A percentile compares a stretch with the other conserved stretches of the same genome.
Evolutionary conservation across 169 alveolate species (phyloP).

Genomic region (Babesia caballi): DNA sequence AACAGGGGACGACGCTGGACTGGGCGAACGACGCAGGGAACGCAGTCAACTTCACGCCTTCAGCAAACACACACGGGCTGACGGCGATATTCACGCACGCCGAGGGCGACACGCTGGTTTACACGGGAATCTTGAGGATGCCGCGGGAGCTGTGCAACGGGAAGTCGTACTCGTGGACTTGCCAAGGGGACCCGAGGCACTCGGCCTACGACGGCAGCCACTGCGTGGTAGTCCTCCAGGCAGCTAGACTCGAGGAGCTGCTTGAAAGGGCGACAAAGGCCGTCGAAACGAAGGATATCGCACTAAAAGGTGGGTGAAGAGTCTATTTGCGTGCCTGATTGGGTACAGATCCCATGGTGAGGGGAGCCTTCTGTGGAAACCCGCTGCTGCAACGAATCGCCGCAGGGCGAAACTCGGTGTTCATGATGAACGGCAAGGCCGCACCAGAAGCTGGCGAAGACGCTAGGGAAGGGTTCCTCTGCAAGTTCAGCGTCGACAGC

Average conservation of each 20-base stretch:
- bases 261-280: conserved; percentile 20
- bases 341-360: background rate
- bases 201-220: conserved; percentile 21
- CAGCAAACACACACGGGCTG: background rate
- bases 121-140: conserved; percentile 36
- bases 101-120: background rate
- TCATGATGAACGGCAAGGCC: conserved; percentile 28
- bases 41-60: conserved; percentile 10
- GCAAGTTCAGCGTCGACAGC: conserved; percentile 23
- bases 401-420: conserved; percentile 20
- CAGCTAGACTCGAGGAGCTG: conserved; percentile 10
- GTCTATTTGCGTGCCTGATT: background rate
- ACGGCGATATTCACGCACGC: conserved; percentile 1
- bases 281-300: background rate
- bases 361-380: conserved; percentile 62
- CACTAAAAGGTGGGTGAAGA: conserved; percentile 17
- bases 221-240: conserved; percentile 37
- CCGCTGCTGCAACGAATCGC: conserved; percentile 54
- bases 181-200: conserved; percentile 28
- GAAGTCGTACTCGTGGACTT: conserved; percentile 50
- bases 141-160: conserved; percentile 7
- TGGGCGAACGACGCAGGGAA: conserved; percentile 25
- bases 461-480: conserved; percentile 11
- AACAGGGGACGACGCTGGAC: conserved; percentile 5
- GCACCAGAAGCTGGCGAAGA: background rate